phyloP scores from a whole-genome alignment of 768 basidiomycete genomes.

The Multifurca ochricompacta region DNA sequence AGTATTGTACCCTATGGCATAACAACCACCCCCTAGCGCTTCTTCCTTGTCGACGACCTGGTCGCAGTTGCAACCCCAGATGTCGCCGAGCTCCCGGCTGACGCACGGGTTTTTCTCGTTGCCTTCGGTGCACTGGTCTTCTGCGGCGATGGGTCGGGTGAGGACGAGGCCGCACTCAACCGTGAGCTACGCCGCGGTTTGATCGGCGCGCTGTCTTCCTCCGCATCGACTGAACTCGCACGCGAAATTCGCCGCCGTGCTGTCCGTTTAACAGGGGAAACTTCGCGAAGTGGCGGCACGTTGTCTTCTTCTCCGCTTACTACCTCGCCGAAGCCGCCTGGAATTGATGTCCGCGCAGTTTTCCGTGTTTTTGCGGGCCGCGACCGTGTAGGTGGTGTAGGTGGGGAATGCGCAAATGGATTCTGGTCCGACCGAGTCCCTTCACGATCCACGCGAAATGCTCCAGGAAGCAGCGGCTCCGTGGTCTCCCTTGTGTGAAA shows the following conservation, averaged over 20 bases:
- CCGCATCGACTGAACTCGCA: conserved; percentile 4
- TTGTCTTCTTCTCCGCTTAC: conserved; percentile 18
- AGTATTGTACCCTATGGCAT: neutral
- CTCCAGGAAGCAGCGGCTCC: conserved; percentile 12
- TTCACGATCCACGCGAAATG: conserved; percentile 6
- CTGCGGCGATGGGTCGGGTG: conserved; percentile 16
- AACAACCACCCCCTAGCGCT: neutral
- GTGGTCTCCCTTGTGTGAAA: conserved; percentile 2
- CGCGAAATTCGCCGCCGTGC: conserved; percentile 9
- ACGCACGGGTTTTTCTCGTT: conserved; percentile 5
- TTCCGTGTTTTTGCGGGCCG: conserved; percentile 14
- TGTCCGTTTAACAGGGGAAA: conserved; percentile 15
- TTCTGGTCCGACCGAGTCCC: neutral
- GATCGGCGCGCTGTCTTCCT: neutral
- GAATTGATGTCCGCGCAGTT: conserved; percentile 10
- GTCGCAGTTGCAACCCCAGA: conserved; percentile 17
- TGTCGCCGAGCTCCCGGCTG: conserved; percentile 17
- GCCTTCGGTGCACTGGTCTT: conserved; percentile 12
- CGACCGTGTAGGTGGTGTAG: conserved; percentile 11
- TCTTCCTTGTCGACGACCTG: conserved; percentile 12
- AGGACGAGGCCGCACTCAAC: conserved; percentile 19
- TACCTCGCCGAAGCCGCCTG: conserved; percentile 12
- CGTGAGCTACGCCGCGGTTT: conserved; percentile 20
- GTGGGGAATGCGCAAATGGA: conserved; percentile 9
- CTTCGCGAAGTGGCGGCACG: conserved; percentile 15